These are phyloP conservation scores for Calamus simplicifolius DNA, from an alignment of 176 grass and related monocot genomes.

Conservation along the genomic window DNA sequence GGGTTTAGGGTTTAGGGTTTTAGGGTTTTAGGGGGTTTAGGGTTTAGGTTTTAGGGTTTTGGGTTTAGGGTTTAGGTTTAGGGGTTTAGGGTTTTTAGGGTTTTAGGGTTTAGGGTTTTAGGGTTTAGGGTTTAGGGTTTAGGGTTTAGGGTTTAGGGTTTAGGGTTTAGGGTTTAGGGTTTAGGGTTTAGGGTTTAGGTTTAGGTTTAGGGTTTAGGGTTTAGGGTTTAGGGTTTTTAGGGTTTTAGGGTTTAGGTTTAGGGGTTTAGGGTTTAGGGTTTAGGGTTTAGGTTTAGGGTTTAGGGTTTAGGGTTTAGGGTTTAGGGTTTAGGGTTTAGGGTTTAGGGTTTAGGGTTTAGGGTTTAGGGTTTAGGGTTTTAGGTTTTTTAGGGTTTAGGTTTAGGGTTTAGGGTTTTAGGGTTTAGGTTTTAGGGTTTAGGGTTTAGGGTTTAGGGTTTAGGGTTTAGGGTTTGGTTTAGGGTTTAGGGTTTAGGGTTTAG, in stretches of 20 bases:
- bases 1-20: slow-evolving; percentile 16
- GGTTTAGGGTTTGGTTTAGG: too few relatives aligned
- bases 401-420: slow-evolving; percentile 14
- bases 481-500: too few relatives aligned
- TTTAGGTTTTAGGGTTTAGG: slow-evolving; percentile 19
- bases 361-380: slow-evolving; percentile 16
- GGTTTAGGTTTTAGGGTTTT: slow-evolving; percentile 16
- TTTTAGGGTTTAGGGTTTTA: slow-evolving; percentile 20
- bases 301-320: slow-evolving; percentile 11
- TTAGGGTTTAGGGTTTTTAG: slow-evolving; percentile 10
- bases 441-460: slow-evolving; percentile 12
- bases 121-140: slow-evolving; percentile 18
- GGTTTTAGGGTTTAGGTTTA: slow-evolving; percentile 11
- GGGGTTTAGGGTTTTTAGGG: too few relatives aligned
- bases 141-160: slow-evolving; percentile 10
- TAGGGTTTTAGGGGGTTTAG: slow-evolving; percentile 12
- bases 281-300: slow-evolving; percentile 6
- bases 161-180: slow-evolving; percentile 15
- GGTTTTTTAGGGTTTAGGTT: slow-evolving; percentile 9
- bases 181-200: slow-evolving; percentile 10
- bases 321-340: slow-evolving; percentile 12
- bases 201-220: slow-evolving; percentile 3
- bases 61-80: slow-evolving; percentile 17
- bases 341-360: slow-evolving; percentile 17
- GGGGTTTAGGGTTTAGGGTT: too few relatives aligned